Percentiles rank a stretch among this genome's conserved stretches.
Evolutionary conservation across 1,284 basidiomycete genomes (phyloP).

Genomic region (Malassezia arunalokei): DNA sequence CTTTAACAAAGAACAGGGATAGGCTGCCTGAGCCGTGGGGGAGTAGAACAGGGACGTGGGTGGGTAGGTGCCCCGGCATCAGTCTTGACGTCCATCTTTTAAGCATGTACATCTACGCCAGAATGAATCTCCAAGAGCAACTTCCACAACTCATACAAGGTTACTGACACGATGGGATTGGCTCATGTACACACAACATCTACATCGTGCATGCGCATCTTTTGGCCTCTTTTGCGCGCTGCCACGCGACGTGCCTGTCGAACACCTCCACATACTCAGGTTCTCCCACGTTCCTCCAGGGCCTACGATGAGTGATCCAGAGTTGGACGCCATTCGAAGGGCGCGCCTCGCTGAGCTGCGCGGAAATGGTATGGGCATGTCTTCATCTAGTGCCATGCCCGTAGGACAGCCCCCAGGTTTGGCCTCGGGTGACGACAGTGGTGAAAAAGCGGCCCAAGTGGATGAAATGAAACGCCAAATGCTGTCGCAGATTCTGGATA

Average conservation of each 20-base stretch:
- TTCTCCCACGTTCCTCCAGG: neutral
- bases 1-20: neutral
- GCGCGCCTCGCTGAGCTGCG: conserved; percentile 42
- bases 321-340: conserved; percentile 43
- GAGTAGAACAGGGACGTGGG: neutral
- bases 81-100: neutral
- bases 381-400: neutral
- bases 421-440: conserved; percentile 45
- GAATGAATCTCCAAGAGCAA: neutral
- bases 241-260: neutral
- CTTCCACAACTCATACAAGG: neutral
- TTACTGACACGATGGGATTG: neutral
- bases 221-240: neutral
- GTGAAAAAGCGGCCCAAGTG: conserved; percentile 43
- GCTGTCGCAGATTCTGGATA: conserved; percentile 75
- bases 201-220: neutral
- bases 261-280: neutral
- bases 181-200: neutral
- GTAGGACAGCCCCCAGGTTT: conserved; percentile 8
- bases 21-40: conserved; percentile 14
- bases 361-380: conserved; percentile 1
- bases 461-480: conserved; percentile 54
- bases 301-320: conserved; percentile 40
- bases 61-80: neutral
- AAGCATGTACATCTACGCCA: neutral